A percentile compares a stretch with the other conserved stretches of the same genome.
Evolutionary conservation across 192 early-diverging fungal genomes (phyloP).

Genomic region (Entophlyctis luteolus): DNA sequence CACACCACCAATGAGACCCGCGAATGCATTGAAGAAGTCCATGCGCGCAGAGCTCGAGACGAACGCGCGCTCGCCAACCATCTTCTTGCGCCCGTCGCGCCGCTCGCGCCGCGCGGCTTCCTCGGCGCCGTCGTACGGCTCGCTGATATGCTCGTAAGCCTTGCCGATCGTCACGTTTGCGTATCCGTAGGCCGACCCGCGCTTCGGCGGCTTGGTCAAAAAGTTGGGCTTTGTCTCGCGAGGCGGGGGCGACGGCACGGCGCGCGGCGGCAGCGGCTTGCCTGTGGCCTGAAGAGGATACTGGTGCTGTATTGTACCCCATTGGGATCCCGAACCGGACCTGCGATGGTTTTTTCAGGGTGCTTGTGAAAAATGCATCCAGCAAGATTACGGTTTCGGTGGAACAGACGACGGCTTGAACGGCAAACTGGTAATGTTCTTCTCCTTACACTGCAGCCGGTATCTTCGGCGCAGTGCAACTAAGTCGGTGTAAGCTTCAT

Average conservation of each 20-base stretch:
- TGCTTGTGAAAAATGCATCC: no score
- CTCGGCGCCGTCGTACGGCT: slow-evolving; percentile 43
- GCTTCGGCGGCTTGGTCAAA: slow-evolving; percentile 49
- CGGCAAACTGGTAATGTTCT: slow-evolving; percentile 45
- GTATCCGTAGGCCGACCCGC: slow-evolving; percentile 50
- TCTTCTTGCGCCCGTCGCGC: slow-evolving; percentile 36
- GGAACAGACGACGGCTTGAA: slow-evolving; percentile 54
- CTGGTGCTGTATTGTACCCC: slow-evolving; percentile 57
- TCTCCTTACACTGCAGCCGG: slow-evolving; percentile 47
- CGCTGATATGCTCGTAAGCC: slow-evolving; percentile 45
- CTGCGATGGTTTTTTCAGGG: slow-evolving; percentile 31
- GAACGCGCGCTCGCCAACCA: slow-evolving; percentile 47
- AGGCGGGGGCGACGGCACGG: slow-evolving; percentile 13
- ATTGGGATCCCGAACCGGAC: slow-evolving; percentile 50
- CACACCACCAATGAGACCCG: slow-evolving; percentile 24
- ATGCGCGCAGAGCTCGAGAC: slow-evolving; percentile 33
- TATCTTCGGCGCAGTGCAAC: slow-evolving; percentile 45
- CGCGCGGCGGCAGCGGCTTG: slow-evolving; percentile 14
- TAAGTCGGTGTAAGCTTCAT: slow-evolving; percentile 54
- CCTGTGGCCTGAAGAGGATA: slow-evolving; percentile 47
- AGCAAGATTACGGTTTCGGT: slow-evolving; percentile 45
- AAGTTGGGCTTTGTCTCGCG: slow-evolving; percentile 47
- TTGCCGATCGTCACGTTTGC: slow-evolving; percentile 54
- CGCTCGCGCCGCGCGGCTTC: slow-evolving; percentile 36
- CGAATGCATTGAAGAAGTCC: slow-evolving; percentile 50